These are phyloP conservation scores for Pichia cabralensis DNA, from an alignment of 805 yeast species.

Conservation along the genomic window DNA sequence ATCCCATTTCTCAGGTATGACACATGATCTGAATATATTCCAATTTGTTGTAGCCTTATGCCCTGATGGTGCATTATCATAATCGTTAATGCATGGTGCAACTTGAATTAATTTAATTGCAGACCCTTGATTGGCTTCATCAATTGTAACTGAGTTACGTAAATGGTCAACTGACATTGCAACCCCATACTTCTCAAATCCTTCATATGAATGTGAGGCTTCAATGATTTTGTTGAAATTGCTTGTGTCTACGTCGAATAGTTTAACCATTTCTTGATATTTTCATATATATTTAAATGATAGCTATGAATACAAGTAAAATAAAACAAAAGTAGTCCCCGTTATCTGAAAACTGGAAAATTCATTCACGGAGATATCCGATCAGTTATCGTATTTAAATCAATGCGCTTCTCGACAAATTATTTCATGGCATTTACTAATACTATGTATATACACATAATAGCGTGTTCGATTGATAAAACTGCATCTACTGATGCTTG, in stretches of 20 bases:
- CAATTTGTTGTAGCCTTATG: constrained; percentile 51
- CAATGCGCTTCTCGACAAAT: no score
- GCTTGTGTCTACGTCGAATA: constrained; percentile 5
- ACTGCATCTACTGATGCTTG: no score
- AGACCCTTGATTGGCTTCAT: constrained; percentile 86
- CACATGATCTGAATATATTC: constrained; percentile 76
- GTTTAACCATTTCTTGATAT: constrained; percentile 4
- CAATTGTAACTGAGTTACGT: constrained; percentile 32
- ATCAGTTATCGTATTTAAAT: no score
- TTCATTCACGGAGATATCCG: no score
- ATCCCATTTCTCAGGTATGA: constrained; percentile 53
- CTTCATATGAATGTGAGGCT: constrained; percentile 19
- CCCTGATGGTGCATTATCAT: constrained; percentile 35
- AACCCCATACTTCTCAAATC: constrained; percentile 62
- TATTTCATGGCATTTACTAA: no score
- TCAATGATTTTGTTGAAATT: not conserved
- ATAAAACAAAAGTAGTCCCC: no score
- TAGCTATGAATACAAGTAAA: no score
- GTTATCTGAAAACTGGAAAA: no score
- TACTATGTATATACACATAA: no score
- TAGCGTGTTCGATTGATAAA: no score
- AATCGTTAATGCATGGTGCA: constrained; percentile 53
- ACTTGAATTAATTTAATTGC: constrained; percentile 71
- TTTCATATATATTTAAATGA: no score
- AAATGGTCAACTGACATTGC: constrained; percentile 74